Percentiles rank a stretch among this genome's conserved stretches.
Evolutionary conservation across 2,329 filamentous ascomycete species (phyloP).

Genomic region (Thielaviopsis populi): DNA sequence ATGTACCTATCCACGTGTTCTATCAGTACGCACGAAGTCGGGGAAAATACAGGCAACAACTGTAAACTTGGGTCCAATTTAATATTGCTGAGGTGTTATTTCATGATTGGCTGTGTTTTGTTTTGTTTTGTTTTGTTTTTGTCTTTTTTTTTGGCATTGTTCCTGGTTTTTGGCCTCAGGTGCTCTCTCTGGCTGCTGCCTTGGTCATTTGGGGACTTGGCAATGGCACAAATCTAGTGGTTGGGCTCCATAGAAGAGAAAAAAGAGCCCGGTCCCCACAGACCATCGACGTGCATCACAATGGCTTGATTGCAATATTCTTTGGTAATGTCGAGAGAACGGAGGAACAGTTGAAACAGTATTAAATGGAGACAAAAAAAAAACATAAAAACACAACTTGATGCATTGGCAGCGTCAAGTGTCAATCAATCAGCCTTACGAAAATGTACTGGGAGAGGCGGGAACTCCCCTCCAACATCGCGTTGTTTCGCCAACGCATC

Average conservation of each 20-base stretch:
- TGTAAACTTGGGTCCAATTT: background rate
- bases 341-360: background rate
- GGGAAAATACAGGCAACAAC: background rate
- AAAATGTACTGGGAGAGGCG: background rate
- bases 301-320: background rate
- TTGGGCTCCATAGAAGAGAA: background rate
- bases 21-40: too few relatives aligned
- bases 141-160: too few relatives aligned
- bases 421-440: background rate
- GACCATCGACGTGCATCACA: background rate
- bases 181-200: too few relatives aligned
- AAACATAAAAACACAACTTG: background rate
- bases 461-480: background rate
- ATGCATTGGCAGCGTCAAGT: background rate
- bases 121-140: too few relatives aligned
- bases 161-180: too few relatives aligned
- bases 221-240: too few relatives aligned
- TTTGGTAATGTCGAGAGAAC: background rate
- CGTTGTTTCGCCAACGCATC: background rate
- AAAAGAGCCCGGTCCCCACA: background rate
- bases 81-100: background rate
- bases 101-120: background rate
- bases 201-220: too few relatives aligned
- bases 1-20: too few relatives aligned
- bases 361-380: background rate